A percentile compares a stretch with the other conserved stretches of the same genome.
These are phyloP conservation scores for Daldinia decipiens DNA, from an alignment of 495 filamentous ascomycete genomes.

Conservation along the genomic window DNA sequence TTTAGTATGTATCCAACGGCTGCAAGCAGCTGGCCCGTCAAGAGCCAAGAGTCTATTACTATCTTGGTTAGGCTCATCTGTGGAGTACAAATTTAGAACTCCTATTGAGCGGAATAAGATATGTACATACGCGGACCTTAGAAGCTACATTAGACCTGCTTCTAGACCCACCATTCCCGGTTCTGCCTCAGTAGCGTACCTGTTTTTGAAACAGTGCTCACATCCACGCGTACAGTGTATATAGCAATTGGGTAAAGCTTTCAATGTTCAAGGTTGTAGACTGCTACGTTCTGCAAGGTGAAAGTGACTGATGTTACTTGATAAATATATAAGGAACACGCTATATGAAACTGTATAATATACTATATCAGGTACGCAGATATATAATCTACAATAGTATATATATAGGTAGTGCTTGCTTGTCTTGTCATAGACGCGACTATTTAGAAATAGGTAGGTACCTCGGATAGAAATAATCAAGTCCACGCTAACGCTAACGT, in stretches of 20 bases:
- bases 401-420: neutral
- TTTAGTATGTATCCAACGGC: neutral
- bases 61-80: neutral
- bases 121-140: conserved; percentile 6
- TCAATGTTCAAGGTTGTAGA: neutral
- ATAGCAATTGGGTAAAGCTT: neutral
- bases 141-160: conserved; percentile 26
- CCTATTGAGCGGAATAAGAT: conserved; percentile 9
- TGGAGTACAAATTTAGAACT: neutral
- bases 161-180: conserved; percentile 24
- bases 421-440: neutral
- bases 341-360: no score
- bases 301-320: no score
- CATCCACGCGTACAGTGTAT: conserved; percentile 7
- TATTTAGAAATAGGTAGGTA: neutral
- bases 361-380: neutral
- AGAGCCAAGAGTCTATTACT: neutral
- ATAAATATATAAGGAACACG: no score
- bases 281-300: no score
- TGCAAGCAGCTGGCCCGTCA: neutral
- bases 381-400: neutral
- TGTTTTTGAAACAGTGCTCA: conserved; percentile 1
- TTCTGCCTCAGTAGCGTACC: conserved; percentile 6
- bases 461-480: neutral
- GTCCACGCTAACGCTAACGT: conserved; percentile 3